Evolutionary conservation across 257 asterid genomes (phyloP), one percentile per base, ranked within the genome.

Genomic region (Gynochthodes officinalis): DNA sequence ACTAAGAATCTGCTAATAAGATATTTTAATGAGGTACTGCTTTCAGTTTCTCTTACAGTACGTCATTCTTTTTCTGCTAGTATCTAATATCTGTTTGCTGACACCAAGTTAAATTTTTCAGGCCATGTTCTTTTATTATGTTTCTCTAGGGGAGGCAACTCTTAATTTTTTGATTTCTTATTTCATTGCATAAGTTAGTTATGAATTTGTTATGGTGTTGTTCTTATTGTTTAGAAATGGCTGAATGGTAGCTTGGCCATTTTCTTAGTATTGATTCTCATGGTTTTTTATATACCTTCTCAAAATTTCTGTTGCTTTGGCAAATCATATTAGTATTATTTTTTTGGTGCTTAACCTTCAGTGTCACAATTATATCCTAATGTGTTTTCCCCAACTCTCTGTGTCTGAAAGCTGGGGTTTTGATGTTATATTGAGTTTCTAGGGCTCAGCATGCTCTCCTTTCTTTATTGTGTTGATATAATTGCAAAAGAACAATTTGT

Each of bases 1-100:
- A 79, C 96, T 77, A 89, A 86, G 84, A 87, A 92, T 81, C 96
- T 95, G 80, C 96, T 95, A 50, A 85, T 90, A 23, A 81, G 91
- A 79, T 88, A 90, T 82, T 95, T 95, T 77, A 89, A 84, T 67
- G 97, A 92, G 97, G 97, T 91, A 74, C n/a, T 28, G 6, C 40
- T 43, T 58, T 15, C 4, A 13, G 55, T 40, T 57, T 33, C 16
- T 27, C 19, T 55, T 43, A 44, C 18, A 3, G 43, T 30, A 33
- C 11, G 9, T 43, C 16, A 33, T 33, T 60, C 68, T 42, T 33
- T 9, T 1, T 42, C 44, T 57, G 32, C 28, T 15, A 0, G 30
- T 28, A 28, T 18, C 11, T 2, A 33, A 5, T n/a, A 7, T 62
- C 27, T 0, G 3, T 35, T 5, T 62, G 28, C 4, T 15, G 43